Evolutionary conservation across 176 grass and related monocot species (phyloP), one percentile per base, ranked within the genome.

Genomic region (Themeda triandra): DNA sequence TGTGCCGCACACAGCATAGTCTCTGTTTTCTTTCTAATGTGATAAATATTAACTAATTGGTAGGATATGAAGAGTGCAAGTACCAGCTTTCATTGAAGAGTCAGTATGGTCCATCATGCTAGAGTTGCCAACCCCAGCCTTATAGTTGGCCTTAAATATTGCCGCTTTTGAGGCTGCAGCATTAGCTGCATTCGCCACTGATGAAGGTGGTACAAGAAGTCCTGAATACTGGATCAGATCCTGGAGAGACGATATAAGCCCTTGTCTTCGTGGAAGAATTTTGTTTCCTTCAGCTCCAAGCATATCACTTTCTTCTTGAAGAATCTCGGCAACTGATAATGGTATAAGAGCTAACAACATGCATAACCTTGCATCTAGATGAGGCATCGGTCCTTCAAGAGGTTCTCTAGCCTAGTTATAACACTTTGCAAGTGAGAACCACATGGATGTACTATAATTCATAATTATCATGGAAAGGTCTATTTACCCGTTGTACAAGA

Each of bases 81-180:
- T 88, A 95, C 93, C 90, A 78, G 90, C 76, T 90, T 81, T 95
- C 6, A 53, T 63, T 28, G 83, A 90, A 86, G 85, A 84, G 81
- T 92, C 90, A 36, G 62, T 88, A 51, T 75, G 79, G 71, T 46
- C 82, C 82, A 82, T 46, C 69, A 90, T 75, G 74, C 71, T 65
- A 90, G 86, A 84, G 70, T 86, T 92, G 29, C 79, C 66, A 86
- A 39, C 65, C 32, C 84, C 78, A 44, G 68, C 58, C 27, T 89
- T 88, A 73, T 76, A 85, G 54, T 86, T 97, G 33, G 81, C 87
- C 82, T 90, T 76, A 91, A 92, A 99, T 64, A 86, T 73, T 45
- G 93, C 91, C 0, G 91, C 93, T 93, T 96, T 99, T 82, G 91
- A 92, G 83, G 96, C 96, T 46, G 96, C 93, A 73, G 73, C 85